Base-by-base conservation (phyloP, 2,329 filamentous ascomycete species). In the Sphaerulina musiva region DNA sequence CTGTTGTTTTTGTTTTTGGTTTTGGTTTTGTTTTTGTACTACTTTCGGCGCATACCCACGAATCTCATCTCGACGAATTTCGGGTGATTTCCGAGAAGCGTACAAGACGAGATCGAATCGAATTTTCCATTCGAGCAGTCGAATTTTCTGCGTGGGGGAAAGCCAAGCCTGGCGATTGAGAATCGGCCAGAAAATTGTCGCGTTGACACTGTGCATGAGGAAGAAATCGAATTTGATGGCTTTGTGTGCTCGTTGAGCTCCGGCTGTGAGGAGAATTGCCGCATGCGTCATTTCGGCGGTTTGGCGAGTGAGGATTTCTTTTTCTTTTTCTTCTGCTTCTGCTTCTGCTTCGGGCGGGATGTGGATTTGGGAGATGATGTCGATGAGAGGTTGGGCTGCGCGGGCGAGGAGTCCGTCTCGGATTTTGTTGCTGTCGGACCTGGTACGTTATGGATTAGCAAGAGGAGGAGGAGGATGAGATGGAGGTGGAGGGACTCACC, bases 121-220 rank as follows among this genome's bases (percentile, higher is more conserved):
- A 47, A 84, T 86, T 70, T 95, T 95, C 81, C 84, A 91, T 70
- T 93, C 86, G 6, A 95, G 75, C 0, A 95, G 72, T 5, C 87
- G 82, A 10, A 77, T 74, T 66, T 91, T 92, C 46, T 75, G 74
- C 6, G 76, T 74, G 0, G 72, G 66, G 0, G 81, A 75, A 42
- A 90, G 75, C 79, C 80, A 93, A 38, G 75, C 60, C 59, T 78
- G 78, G 9, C 73, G 72, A 64, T 84, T 78, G 67, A 95, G 78
- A 6, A 76, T 68, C 5, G 77, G 75, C 60, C 88, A 78, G 73
- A 92, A 93, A 60, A 95, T 82, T n/a, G 85, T 84, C 9, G 76
- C 75, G 66, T 86, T 96, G 61, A 92, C 73, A 64, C 83, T 81
- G 70, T 96, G 91, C 51, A 68, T 66, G 66, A 75, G 76, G 74